These are phyloP conservation scores for Volvox africanus DNA, from an alignment of 139 green algal species.

Conservation along the genomic window DNA sequence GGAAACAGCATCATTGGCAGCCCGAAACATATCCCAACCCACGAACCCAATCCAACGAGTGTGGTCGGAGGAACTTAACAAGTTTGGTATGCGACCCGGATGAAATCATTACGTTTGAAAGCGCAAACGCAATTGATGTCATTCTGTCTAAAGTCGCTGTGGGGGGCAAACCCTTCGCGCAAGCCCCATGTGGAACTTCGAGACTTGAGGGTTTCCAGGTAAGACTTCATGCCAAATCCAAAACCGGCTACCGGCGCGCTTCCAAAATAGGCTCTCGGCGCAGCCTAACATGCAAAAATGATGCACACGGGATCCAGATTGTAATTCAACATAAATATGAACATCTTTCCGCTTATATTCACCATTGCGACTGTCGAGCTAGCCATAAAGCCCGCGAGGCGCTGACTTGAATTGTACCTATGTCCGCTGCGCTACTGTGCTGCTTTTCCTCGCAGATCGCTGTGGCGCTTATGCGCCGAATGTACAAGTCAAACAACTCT, in stretches of 20 bases:
- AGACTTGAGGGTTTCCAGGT: constrained; percentile 62
- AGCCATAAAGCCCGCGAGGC: neutral
- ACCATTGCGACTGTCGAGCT: neutral
- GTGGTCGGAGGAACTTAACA: neutral
- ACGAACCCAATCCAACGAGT: neutral
- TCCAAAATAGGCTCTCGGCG: too few species aligned
- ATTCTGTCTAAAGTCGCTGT: constrained; percentile 22
- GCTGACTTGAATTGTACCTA: neutral
- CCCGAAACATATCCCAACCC: constrained; percentile 15
- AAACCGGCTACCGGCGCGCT: too few species aligned
- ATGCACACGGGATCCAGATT: neutral
- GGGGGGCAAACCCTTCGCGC: constrained; percentile 59
- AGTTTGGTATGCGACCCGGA: constrained; percentile 18
- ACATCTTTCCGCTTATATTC: neutral
- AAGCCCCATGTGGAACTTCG: constrained; percentile 24
- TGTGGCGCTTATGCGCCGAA: constrained; percentile 69
- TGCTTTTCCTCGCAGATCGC: neutral
- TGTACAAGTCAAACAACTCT: constrained; percentile 33
- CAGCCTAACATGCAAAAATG: neutral
- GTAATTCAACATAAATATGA: neutral
- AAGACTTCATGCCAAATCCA: neutral
- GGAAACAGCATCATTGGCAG: neutral
- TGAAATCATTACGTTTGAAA: neutral
- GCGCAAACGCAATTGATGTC: neutral
- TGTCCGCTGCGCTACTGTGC: neutral